Evolutionary conservation across 2,329 filamentous ascomycete genomes (phyloP), one percentile per base, ranked within the genome.

Genomic region (Clarireedia hainanense): DNA sequence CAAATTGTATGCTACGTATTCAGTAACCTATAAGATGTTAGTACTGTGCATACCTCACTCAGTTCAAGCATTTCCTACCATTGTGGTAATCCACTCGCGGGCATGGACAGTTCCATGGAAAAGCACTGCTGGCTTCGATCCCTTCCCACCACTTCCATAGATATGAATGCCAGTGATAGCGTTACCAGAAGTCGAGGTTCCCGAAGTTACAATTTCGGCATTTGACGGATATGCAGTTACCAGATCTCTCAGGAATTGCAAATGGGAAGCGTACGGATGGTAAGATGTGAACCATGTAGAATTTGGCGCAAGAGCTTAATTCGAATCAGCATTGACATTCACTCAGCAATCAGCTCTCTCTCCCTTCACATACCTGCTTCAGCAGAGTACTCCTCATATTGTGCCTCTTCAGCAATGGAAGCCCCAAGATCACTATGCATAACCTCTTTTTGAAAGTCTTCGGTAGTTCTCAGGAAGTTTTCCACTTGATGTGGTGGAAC

Each of bases 51-150:
- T 24, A 15, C 17, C 27, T 26, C 3, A 6, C 12, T 1, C 17
- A 1, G 5, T 15, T 24, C 15, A 54, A 12, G 7, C 7, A 3
- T 15, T 10, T 24, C 34, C 20, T 10, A 55, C 52, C 52, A 80
- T 78, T 10, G 77, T 74, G 5, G 75, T 74, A 52, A 84, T 80
- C 81, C 80, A 84, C 66, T 84, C 80, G 45, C 80, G 73, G 7
- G 80, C 79, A 65, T 85, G 81, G 12, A 81, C 77, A 24, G 76
- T 83, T 12, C 75, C 76, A 65, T 84, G 80, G 64, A 78, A 76
- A 45, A 83, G 72, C 45, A 81, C 68, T 17, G 77, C 80, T 1
- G 78, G 78, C 59, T 78, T 78, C 27, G 62, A 67, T 30, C 75
- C 74, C 37, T 65, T 65, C 1, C 73, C 73, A 1, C 64, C 64